phyloP scores from a whole-genome alignment of 257 asterid species.

The Echites panduratus region DNA sequence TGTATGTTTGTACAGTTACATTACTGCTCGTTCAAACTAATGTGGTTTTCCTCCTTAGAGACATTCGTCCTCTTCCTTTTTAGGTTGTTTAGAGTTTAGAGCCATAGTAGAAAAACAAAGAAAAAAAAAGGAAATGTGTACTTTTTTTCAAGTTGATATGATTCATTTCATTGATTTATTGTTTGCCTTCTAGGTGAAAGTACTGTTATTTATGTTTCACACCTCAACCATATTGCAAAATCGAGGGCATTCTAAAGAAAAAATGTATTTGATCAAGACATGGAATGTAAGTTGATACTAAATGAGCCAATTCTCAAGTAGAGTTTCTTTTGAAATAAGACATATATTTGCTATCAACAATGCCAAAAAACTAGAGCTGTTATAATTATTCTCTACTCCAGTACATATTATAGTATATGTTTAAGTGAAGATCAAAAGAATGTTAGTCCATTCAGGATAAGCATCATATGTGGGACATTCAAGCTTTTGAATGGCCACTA shows the following conservation, averaged over 20 bases:
- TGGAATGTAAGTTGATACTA: neutral
- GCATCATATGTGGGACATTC: neutral
- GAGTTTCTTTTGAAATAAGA: neutral
- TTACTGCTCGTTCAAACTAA: neutral
- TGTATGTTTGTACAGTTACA: constrained; percentile 1
- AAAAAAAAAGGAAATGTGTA: neutral
- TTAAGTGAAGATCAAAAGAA: neutral
- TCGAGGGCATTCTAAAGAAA: neutral
- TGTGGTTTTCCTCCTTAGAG: neutral
- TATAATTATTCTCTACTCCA: neutral
- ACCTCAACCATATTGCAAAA: neutral
- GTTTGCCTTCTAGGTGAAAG: neutral
- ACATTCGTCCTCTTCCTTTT: neutral
- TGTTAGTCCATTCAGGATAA: neutral
- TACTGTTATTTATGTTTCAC: neutral
- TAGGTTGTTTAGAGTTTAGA: neutral
- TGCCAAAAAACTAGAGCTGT: neutral
- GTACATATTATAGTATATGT: neutral
- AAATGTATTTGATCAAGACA: neutral
- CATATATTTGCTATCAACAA: neutral
- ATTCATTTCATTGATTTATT: neutral
- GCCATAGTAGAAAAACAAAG: neutral
- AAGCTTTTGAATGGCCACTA: neutral
- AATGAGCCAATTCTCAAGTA: neutral
- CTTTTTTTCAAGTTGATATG: neutral